Conservation (phyloP, 306 rosid species). For the Calophaca sinica region DNA sequence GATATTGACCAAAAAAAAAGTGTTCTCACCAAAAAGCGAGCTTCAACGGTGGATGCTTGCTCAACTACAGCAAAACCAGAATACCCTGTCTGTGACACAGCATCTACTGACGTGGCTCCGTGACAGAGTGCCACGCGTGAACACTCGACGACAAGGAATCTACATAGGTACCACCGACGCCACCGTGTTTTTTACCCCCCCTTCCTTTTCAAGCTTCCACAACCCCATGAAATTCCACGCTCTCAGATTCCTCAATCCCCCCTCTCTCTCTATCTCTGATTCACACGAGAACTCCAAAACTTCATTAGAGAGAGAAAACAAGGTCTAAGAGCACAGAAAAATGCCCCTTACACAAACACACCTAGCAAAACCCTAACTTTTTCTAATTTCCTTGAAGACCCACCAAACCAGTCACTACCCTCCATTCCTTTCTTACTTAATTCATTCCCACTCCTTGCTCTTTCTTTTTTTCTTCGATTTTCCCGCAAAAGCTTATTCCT, state of each 20-base stretch:
- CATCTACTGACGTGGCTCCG: not conserved
- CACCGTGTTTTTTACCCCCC: not conserved
- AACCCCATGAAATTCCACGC: constrained; percentile 48
- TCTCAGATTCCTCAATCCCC: not conserved
- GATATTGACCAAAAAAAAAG: no score
- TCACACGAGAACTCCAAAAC: constrained; percentile 1
- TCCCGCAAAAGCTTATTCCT: constrained; percentile 40
- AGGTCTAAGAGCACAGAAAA: not conserved
- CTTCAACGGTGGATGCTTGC: no score
- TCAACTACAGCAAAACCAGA: not conserved
- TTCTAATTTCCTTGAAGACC: constrained; percentile 38
- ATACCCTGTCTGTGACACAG: not conserved
- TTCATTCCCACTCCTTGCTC: not conserved
- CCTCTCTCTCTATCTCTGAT: not conserved
- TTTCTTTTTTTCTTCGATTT: constrained; percentile 11
- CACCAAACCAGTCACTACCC: constrained; percentile 44
- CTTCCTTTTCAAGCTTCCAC: constrained; percentile 40
- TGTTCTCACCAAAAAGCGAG: no score
- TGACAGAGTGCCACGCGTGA: not conserved
- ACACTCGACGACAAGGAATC: constrained; percentile 26
- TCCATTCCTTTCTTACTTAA: not conserved
- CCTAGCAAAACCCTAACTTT: constrained; percentile 50
- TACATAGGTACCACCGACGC: constrained; percentile 28
- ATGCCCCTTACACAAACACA: no score
- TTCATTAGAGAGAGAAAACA: no score